Percentiles rank a stretch among this genome's conserved stretches.
These are phyloP conservation scores for Leccinum barrowsii DNA, from an alignment of 768 basidiomycete species.

Conservation along the genomic window DNA sequence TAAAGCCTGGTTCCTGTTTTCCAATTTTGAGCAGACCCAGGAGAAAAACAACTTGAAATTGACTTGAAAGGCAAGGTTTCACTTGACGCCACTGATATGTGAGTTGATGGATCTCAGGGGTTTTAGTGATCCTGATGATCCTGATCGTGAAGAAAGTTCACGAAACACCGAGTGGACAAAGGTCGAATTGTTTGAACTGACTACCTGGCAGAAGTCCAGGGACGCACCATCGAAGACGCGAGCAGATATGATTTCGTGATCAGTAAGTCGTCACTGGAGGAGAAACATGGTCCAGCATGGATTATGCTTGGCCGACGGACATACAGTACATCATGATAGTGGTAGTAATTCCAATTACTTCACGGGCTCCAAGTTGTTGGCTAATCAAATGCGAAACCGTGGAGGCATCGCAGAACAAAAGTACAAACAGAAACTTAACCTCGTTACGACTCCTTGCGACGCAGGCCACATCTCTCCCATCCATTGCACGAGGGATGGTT, in stretches of 20 bases:
- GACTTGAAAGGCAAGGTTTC: neutral
- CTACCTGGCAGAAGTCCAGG: neutral
- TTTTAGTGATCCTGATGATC: neutral
- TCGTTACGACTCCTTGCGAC: slow-evolving; percentile 3
- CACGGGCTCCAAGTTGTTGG: neutral
- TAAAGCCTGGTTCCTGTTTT: neutral
- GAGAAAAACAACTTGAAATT: neutral
- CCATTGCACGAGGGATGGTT: slow-evolving; percentile 4
- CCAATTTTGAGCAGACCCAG: neutral
- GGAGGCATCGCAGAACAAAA: slow-evolving; percentile 10
- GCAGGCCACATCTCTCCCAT: neutral
- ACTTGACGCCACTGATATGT: neutral
- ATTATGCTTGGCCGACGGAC: neutral
- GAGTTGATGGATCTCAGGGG: neutral
- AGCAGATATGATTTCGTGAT: neutral
- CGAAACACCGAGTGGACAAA: neutral
- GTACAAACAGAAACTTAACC: slow-evolving; percentile 8
- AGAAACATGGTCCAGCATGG: neutral
- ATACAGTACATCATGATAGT: neutral
- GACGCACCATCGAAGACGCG: neutral
- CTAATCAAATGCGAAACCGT: slow-evolving; percentile 5
- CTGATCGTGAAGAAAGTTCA: neutral
- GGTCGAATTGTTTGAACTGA: neutral
- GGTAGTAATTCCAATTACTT: neutral
- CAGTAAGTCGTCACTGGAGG: neutral